phyloP scores from a whole-genome alignment of 495 filamentous ascomycete species.

The Alectoria sarmentosa region DNA sequence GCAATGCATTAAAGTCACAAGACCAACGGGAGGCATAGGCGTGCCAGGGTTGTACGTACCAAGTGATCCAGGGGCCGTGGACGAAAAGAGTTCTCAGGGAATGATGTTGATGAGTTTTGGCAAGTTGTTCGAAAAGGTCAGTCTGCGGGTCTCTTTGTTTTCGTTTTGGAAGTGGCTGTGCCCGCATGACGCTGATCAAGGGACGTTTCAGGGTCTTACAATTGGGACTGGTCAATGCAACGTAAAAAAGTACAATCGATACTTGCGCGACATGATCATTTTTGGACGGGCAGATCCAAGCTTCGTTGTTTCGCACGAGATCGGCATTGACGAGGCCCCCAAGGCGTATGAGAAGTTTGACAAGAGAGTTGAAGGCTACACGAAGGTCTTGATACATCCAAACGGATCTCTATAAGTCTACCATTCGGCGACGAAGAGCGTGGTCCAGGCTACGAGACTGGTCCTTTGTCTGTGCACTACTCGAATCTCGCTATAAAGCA shows the following conservation, averaged over 20 bases:
- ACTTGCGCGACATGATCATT: slow-evolving; percentile 52
- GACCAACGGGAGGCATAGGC: slow-evolving; percentile 42
- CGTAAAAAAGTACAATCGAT: slow-evolving; percentile 52
- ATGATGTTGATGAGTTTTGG: slow-evolving; percentile 53
- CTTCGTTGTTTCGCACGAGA: slow-evolving; percentile 53
- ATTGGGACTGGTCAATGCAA: slow-evolving; percentile 53
- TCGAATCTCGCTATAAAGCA: too few species aligned
- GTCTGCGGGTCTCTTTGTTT: neutral
- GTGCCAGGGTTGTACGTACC: slow-evolving; percentile 42
- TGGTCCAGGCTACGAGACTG: neutral
- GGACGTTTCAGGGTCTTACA: slow-evolving; percentile 34
- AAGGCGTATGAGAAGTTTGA: slow-evolving; percentile 45
- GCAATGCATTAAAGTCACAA: slow-evolving; percentile 42
- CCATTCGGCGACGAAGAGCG: neutral
- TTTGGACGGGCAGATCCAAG: slow-evolving; percentile 49
- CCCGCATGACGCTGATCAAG: neutral
- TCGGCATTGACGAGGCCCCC: slow-evolving; percentile 47
- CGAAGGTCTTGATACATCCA: slow-evolving; percentile 37
- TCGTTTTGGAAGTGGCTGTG: neutral
- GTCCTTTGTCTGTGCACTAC: neutral
- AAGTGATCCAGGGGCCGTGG: slow-evolving; percentile 39
- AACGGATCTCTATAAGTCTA: slow-evolving; percentile 12
- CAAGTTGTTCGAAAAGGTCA: slow-evolving; percentile 55
- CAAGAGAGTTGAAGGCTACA: slow-evolving; percentile 40
- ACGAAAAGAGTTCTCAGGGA: slow-evolving; percentile 41